Percentiles rank a stretch among this genome's conserved stretches.
phyloP scores from a whole-genome alignment of 805 yeast genomes.

The Lipomyces sp. region DNA sequence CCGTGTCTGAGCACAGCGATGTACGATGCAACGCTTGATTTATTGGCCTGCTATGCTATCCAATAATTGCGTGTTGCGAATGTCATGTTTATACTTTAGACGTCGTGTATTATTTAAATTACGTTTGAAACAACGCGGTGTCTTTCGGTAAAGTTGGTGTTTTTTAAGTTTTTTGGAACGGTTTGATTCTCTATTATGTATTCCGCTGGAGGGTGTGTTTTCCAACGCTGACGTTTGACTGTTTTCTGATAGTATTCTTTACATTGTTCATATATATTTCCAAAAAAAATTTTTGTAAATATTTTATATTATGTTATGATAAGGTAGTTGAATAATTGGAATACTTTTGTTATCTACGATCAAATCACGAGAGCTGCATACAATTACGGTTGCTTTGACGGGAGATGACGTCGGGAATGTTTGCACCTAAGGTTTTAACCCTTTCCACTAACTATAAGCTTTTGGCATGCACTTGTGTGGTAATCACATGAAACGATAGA shows the following conservation, averaged over 20 bases:
- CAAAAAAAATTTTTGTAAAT: neutral
- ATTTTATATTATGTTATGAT: neutral
- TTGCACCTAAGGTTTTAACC: no score
- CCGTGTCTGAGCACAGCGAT: neutral
- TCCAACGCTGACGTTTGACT: neutral
- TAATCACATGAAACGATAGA: no score
- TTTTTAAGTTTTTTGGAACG: neutral
- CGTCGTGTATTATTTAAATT: neutral
- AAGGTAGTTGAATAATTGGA: neutral
- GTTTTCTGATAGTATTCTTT: neutral
- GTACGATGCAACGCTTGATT: neutral
- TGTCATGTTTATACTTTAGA: neutral
- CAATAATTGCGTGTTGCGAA: neutral
- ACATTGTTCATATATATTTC: neutral
- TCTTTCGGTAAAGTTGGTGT: neutral
- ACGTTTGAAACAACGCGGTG: neutral
- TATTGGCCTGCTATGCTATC: no score
- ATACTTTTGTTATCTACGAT: neutral
- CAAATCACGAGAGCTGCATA: no score
- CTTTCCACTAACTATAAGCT: no score
- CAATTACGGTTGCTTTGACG: no score
- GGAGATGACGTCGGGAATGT: no score
- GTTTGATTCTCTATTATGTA: neutral
- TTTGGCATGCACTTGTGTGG: no score
- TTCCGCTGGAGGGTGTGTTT: neutral